A percentile compares a stretch with the other conserved stretches of the same genome.
These are phyloP conservation scores for Nicotiana knightiana DNA, from an alignment of 257 asterid species.

Conservation along the genomic window DNA sequence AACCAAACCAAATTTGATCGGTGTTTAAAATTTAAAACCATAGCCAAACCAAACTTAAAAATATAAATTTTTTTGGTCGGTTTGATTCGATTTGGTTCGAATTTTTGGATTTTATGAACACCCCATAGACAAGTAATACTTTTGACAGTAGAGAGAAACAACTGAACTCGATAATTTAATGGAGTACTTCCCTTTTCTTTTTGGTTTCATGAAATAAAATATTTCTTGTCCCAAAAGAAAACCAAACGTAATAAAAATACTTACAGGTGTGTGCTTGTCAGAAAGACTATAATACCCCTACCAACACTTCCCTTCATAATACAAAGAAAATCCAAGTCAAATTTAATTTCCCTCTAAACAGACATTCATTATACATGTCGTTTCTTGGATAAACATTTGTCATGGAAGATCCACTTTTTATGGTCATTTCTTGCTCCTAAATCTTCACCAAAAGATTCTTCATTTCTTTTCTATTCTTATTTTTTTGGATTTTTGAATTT, in stretches of 20 bases:
- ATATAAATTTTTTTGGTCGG: too few relatives aligned
- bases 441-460: conserved; percentile 5
- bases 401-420: conserved; percentile 20
- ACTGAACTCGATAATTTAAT: not conserved
- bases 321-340: not conserved
- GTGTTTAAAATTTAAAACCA: too few relatives aligned
- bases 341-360: not conserved
- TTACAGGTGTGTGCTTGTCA: not conserved
- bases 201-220: too few relatives aligned
- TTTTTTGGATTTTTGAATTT: not conserved
- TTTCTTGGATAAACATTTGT: conserved; percentile 4
- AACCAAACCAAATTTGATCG: too few relatives aligned
- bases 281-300: not conserved
- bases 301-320: not conserved
- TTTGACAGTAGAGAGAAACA: not conserved
- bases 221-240: not conserved
- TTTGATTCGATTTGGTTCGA: too few relatives aligned
- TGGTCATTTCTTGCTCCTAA: conserved; percentile 22
- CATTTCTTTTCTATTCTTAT: not conserved
- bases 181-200: not conserved
- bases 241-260: too few relatives aligned
- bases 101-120: too few relatives aligned
- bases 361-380: not conserved
- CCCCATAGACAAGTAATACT: not conserved
- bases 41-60: too few relatives aligned